phyloP scores from a whole-genome alignment of 371 early-diverging fungal genomes.

The Apophysomyces ossiformis region DNA sequence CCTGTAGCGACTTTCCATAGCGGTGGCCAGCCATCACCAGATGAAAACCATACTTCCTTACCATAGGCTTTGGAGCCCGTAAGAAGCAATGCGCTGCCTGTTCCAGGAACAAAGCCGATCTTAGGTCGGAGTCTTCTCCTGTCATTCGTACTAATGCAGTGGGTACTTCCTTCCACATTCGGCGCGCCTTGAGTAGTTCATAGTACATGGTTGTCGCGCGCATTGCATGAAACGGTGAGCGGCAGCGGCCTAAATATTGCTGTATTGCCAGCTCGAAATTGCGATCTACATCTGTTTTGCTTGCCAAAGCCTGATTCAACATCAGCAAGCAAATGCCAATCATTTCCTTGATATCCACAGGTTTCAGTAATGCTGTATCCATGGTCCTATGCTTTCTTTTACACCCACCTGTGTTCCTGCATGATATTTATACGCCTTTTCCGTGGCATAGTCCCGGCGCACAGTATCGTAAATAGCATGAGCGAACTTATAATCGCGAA shows the following conservation, averaged over 20 bases:
- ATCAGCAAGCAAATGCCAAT: slow-evolving; percentile 83
- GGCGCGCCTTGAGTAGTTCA: slow-evolving; percentile 75
- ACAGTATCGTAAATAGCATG: slow-evolving; percentile 87
- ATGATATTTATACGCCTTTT: slow-evolving; percentile 83
- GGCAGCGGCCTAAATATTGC: slow-evolving; percentile 67
- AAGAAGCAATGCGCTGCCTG: slow-evolving; percentile 87
- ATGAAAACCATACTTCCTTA: slow-evolving; percentile 88
- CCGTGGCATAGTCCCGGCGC: slow-evolving; percentile 86
- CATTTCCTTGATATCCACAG: slow-evolving; percentile 74
- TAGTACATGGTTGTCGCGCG: slow-evolving; percentile 80
- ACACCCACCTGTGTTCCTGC: slow-evolving; percentile 75
- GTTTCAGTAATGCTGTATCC: slow-evolving; percentile 14
- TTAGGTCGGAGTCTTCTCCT: slow-evolving; percentile 75
- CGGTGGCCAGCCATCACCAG: slow-evolving; percentile 87
- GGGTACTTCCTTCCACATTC: slow-evolving; percentile 75
- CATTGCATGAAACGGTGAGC: slow-evolving; percentile 69
- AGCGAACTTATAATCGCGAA: slow-evolving; percentile 91
- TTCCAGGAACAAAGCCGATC: slow-evolving; percentile 84
- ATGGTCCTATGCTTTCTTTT: not conserved
- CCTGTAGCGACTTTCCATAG: slow-evolving; percentile 73
- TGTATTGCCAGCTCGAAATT: slow-evolving; percentile 81
- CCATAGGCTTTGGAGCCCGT: slow-evolving; percentile 59
- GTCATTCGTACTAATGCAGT: slow-evolving; percentile 72
- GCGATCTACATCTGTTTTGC: slow-evolving; percentile 72
- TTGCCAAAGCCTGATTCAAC: slow-evolving; percentile 59